Base-by-base conservation (phyloP, 2,329 filamentous ascomycete genomes). In the Phyllosticta citrichinensis region DNA sequence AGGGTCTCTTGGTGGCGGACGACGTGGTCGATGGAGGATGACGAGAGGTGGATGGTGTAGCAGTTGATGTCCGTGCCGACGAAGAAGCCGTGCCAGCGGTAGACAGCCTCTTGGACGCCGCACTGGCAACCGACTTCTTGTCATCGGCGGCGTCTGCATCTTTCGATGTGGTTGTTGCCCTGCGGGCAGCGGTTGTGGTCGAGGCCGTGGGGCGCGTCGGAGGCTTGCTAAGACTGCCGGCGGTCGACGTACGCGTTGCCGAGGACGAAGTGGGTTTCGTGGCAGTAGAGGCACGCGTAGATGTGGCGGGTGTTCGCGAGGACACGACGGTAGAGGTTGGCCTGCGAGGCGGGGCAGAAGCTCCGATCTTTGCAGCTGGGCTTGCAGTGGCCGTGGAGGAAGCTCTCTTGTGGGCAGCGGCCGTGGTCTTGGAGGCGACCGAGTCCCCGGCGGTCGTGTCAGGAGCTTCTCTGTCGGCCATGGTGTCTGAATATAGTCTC, bases 401-500 rank as follows among this genome's bases (percentile, higher is more conserved):
- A 5, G 54, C 52, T 50, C 56, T 61, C 54, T 55, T 40, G 55
- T 61, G 59, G 20, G 52, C 52, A n/a, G 52, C 20, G 19, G 52
- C 52, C 14, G 40, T 30, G 24, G 25, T 12, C 40, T 25, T 57
- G 27, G 59, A 52, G 52, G 33, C 12, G 19, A 40, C 53, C 24
- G 58, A 47, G 35, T 57, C 54, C 11, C 24, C 53, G 12, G 53
- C 24, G 27, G 53, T 19, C 22, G 53, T 55, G 25, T 24, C n/a
- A 19, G 59, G 40, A 51, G 55, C 56, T 55, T 56, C 59, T 33
- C 40, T 56, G 58, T 60, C 58, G 53, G 58, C 58, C 58, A 60
- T 60, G 35, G 35, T 52, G 58, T n/a, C 52, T 59, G 58, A 35
- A 33, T 27, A 52, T 53, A 24, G 52, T 47, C 50, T 58, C 57